phyloP scores from a whole-genome alignment of 2,329 filamentous ascomycete genomes.

The Cladophialophora exuberans region DNA sequence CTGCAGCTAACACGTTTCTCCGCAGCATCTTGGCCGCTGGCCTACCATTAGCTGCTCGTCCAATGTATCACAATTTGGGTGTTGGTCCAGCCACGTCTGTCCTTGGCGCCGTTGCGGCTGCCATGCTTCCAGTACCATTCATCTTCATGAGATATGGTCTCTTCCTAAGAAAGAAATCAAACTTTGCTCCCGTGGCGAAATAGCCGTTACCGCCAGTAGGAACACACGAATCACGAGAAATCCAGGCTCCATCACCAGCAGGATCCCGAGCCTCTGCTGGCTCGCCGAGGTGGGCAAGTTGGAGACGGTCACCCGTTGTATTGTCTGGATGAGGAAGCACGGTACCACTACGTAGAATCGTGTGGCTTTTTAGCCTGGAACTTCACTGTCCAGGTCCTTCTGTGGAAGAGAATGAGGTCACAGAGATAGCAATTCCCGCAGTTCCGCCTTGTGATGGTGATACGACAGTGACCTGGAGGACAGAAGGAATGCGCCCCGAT shows the following conservation, averaged over 20 bases:
- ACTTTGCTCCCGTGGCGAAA: constrained; percentile 43
- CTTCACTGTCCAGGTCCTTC: no score
- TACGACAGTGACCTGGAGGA: no score
- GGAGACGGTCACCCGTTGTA: no score
- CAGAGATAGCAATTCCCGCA: no score
- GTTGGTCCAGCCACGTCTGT: constrained; percentile 48
- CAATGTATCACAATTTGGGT: constrained; percentile 47
- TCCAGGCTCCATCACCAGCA: neutral
- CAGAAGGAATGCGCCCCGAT: neutral
- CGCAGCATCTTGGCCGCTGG: constrained; percentile 43
- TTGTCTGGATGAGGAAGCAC: no score
- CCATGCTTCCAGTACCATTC: constrained; percentile 49
- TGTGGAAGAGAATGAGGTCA: no score
- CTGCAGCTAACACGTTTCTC: constrained; percentile 49
- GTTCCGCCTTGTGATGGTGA: no score
- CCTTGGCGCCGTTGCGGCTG: constrained; percentile 45
- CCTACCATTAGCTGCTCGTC: constrained; percentile 42
- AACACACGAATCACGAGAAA: neutral
- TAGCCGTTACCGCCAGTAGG: neutral
- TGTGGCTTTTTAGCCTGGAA: no score
- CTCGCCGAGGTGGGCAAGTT: no score
- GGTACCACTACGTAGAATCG: no score
- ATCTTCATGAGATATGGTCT: constrained; percentile 49
- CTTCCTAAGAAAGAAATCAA: constrained; percentile 47
- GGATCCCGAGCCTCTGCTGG: no score